These are phyloP conservation scores for Leucogyrophana mollusca DNA, from an alignment of 768 basidiomycete genomes.

Conservation along the genomic window DNA sequence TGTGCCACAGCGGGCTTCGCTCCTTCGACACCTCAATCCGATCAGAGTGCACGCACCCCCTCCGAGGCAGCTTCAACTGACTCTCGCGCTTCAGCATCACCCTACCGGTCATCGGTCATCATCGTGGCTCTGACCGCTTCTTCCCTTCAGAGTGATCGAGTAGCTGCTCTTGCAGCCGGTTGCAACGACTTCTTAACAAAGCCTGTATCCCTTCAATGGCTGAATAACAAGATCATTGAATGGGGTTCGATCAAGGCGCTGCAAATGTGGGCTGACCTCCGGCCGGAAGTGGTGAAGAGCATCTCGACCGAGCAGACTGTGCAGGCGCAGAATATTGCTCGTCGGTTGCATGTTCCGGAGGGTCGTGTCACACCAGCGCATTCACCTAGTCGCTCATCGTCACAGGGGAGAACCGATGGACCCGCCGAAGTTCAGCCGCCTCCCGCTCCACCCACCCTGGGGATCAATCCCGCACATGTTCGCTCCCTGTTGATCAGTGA, in stretches of 20 bases:
- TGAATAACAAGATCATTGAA: slow-evolving; percentile 97
- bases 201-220: slow-evolving; percentile 91
- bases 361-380: slow-evolving; percentile 39
- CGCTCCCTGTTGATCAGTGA: too few species aligned
- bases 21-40: slow-evolving; percentile 64
- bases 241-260: slow-evolving; percentile 98
- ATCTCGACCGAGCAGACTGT: slow-evolving; percentile 44
- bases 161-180: slow-evolving; percentile 95
- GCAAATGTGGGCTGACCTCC: slow-evolving; percentile 88
- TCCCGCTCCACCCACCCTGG: not conserved
- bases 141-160: slow-evolving; percentile 91
- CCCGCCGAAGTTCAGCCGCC: not conserved
- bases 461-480: not conserved
- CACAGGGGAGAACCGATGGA: slow-evolving; percentile 22
- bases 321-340: slow-evolving; percentile 47
- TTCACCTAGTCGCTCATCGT: slow-evolving; percentile 38
- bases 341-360: slow-evolving; percentile 47
- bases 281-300: slow-evolving; percentile 56
- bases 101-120: slow-evolving; percentile 92
- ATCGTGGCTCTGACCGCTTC: slow-evolving; percentile 99
- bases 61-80: slow-evolving; percentile 52
- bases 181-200: slow-evolving; percentile 99
- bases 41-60: slow-evolving; percentile 45
- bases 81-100: slow-evolving; percentile 49
- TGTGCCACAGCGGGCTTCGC: slow-evolving; percentile 66